Evolutionary conservation across 805 yeast species (phyloP), one percentile per base, ranked within the genome.

Genomic region (Starmerella bombicola): DNA sequence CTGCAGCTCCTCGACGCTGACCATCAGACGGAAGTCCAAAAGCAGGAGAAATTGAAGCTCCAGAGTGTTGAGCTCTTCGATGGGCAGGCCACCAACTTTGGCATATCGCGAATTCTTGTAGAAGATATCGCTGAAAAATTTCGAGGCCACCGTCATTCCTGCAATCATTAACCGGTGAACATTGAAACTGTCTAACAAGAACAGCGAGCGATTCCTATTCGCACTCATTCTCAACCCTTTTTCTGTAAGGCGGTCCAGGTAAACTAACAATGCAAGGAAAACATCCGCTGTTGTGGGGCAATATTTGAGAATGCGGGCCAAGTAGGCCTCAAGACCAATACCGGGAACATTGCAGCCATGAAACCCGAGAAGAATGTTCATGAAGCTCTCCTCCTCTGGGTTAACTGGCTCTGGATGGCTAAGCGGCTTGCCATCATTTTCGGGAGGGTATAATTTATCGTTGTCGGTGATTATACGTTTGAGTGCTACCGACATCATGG

Each of bases 231-330:
- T 12, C 46, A 15, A 53, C 40, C 48, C 81, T 80, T 32, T 91
- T 84, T 47, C 82, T 16, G 94, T 91, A 33, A 88, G 84, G 47
- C 97, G 67, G 62, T 91, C 99, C 63, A 91, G 85, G 60, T 91
- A 91, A 23, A 91, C 96, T 53, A 91, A 67, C 26, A 91, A 63
- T 29, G 95, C 78, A 35, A 91, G 64, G 60, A 86, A 91, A 25
- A 91, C 97, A 58, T 91, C 97, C 61, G 88, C 88, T 2, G 98
- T 86, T n/a, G 91, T 91, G 0, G 99, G 97, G 60, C 99, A 91
- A 63, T 91, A 91, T 61, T 88, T 88, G 58, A 88, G 73, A 22
- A 91, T 88, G 56, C 98, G 75, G 32, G 83, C 73, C 45, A 91
- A 68, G 58, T 91, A 91, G 17, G 93, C 91, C 54, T 84, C 85